Percentiles rank a stretch among this genome's conserved stretches.
phyloP scores from a whole-genome alignment of 2,329 filamentous ascomycete genomes.

The Ophiostoma ulmi region DNA sequence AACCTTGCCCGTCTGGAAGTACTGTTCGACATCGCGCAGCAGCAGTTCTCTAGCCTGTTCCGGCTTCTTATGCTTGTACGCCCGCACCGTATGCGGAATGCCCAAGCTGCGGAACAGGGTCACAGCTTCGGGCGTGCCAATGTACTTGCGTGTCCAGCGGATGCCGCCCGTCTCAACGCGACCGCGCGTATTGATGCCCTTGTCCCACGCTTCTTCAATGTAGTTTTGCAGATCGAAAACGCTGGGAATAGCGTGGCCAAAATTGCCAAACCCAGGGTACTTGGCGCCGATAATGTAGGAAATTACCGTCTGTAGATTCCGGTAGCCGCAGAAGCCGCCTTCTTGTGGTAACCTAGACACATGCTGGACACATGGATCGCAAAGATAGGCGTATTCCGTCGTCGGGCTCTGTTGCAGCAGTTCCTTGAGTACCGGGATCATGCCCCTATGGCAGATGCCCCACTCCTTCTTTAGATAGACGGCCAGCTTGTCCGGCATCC shows the following conservation, averaged over 20 bases:
- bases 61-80: conserved; percentile 48
- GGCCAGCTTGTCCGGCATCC: conserved; percentile 67
- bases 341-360: conserved; percentile 77
- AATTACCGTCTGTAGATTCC: conserved; percentile 87
- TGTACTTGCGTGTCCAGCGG: conserved; percentile 85
- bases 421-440: conserved; percentile 58
- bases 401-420: conserved; percentile 59
- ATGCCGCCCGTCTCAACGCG: conserved; percentile 82
- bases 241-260: conserved; percentile 60
- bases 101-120: conserved; percentile 67
- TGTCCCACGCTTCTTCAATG: conserved; percentile 85
- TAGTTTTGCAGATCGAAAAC: conserved; percentile 79
- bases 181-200: conserved; percentile 69
- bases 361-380: conserved; percentile 68
- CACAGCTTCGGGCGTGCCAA: conserved; percentile 85
- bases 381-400: conserved; percentile 71
- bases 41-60: conserved; percentile 51
- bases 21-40: conserved; percentile 63
- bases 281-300: conserved; percentile 66
- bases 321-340: conserved; percentile 87
- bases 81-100: conserved; percentile 63
- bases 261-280: conserved; percentile 53
- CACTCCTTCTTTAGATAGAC: conserved; percentile 57
- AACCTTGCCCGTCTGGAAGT: conserved; percentile 59
- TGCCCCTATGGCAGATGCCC: conserved; percentile 51